Base-by-base conservation (phyloP, 1,284 basidiomycete genomes). In the Hypsizygus ulmarius region DNA sequence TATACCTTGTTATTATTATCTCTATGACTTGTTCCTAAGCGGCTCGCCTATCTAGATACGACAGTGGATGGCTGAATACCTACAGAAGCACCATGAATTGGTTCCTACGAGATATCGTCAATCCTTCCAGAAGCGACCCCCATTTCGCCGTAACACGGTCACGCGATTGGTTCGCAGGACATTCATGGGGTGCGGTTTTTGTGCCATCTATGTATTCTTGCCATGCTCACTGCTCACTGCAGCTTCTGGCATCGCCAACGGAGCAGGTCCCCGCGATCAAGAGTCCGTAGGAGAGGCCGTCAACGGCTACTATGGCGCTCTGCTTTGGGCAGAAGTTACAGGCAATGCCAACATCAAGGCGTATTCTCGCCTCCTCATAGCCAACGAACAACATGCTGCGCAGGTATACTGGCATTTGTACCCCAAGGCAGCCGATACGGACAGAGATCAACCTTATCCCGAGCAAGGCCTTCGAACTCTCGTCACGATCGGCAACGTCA, bases 401-500 rank as follows among this genome's bases (percentile, higher is more conserved):
- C 63, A 66, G 47, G 49, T 64, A 8, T 69, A 69, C 51, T 69
- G 67, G 67, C 67, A 69, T 41, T 39, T 69, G 51, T 66, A 68
- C 43, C 67, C 67, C 9, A 39, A 51, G 18, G 54, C 54, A 16
- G 59, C 54, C 37, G 39, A 57, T 5, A 64, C 52, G 39, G 65
- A 60, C 47, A 58, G 62, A 16, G 65, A 67, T 40, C 61, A 67
- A 30, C 66, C 66, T 33, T 69, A 69, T 50, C 67, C 66, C 1
- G 66, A 69, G 43, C 55, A 60, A 37, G 59, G 41, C 25, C 38
- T 67, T 34, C 59, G 67, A 4, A 48, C 53, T 37, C 57, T 69
- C 10, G 59, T 63, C 19, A 69, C 67, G 10, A 61, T 68, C 12
- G 66, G 67, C 11, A 69, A 69, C 30, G 64, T 67, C 8, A 54